Evolutionary conservation across 2,329 filamentous ascomycete genomes (phyloP).

Genomic region (Cordyceps cateniannulata): DNA sequence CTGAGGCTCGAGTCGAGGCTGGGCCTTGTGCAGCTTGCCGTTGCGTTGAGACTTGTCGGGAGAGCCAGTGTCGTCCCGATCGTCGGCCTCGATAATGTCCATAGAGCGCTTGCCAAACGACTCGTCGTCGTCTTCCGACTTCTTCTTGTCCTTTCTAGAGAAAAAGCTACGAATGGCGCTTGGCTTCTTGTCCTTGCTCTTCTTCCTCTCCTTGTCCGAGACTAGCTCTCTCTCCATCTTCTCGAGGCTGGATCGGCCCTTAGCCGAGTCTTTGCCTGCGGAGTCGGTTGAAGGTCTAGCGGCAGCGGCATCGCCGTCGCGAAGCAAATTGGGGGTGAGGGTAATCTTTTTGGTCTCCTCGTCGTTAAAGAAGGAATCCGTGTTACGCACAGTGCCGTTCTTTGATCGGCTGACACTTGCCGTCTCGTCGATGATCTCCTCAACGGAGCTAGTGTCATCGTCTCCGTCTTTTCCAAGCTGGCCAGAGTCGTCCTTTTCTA

Average conservation of each 20-base stretch:
- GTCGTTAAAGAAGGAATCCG: conserved; percentile 96
- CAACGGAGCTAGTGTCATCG: conserved; percentile 50
- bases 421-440: conserved; percentile 52
- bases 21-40: conserved; percentile 67
- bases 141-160: conserved; percentile 56
- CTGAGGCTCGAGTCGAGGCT: conserved; percentile 43
- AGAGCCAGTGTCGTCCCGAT: conserved; percentile 39
- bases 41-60: conserved; percentile 51
- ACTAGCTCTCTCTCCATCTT: conserved; percentile 51
- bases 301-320: conserved; percentile 61
- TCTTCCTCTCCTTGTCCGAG: conserved; percentile 66
- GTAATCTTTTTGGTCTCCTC: conserved; percentile 97
- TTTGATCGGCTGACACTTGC: conserved; percentile 58
- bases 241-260: conserved; percentile 64
- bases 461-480: background rate
- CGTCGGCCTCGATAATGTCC: conserved; percentile 45
- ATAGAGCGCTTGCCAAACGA: conserved; percentile 56
- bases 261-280: conserved; percentile 37
- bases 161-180: conserved; percentile 55
- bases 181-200: conserved; percentile 59
- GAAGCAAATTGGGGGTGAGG: conserved; percentile 82
- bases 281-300: conserved; percentile 46
- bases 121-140: conserved; percentile 52
- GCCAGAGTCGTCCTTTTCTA: conserved; percentile 5
- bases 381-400: conserved; percentile 83